These are phyloP conservation scores for Citeromyces matritensis DNA, from an alignment of 805 yeast genomes.

Conservation along the genomic window DNA sequence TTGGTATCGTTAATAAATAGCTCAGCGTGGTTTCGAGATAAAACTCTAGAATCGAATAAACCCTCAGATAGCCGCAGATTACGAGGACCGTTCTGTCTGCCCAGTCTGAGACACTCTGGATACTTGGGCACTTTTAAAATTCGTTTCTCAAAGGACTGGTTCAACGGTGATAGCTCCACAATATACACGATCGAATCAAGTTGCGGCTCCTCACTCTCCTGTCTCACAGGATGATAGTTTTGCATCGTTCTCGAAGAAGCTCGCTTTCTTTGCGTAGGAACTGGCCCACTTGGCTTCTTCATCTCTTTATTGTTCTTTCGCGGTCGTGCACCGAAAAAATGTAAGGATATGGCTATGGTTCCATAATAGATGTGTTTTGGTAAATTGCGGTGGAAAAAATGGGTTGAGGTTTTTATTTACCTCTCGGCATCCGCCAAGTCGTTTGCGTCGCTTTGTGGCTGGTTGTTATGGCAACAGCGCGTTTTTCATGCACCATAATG, in stretches of 20 bases:
- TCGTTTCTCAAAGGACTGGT: conserved; percentile 67
- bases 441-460: too few species aligned
- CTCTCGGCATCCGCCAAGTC: too few species aligned
- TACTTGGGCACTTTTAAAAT: conserved; percentile 62
- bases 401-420: too few species aligned
- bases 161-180: conserved; percentile 61
- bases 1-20: conserved; percentile 50
- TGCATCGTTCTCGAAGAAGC: conserved; percentile 16
- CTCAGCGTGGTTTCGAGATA: conserved; percentile 90
- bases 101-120: conserved; percentile 78
- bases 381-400: too few species aligned
- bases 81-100: conserved; percentile 71
- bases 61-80: conserved; percentile 65
- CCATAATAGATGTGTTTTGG: too few species aligned
- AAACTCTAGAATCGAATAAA: conserved; percentile 84
- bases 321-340: too few species aligned
- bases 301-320: too few species aligned
- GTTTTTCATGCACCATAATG: too few species aligned
- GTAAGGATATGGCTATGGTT: too few species aligned
- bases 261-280: too few species aligned
- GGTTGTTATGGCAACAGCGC: too few species aligned
- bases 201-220: conserved; percentile 5
- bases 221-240: conserved; percentile 13
- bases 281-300: too few species aligned
- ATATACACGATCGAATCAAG: conserved; percentile 30